Base-by-base conservation (phyloP, 2,329 filamentous ascomycete genomes). In the Colletotrichum eleusines region DNA sequence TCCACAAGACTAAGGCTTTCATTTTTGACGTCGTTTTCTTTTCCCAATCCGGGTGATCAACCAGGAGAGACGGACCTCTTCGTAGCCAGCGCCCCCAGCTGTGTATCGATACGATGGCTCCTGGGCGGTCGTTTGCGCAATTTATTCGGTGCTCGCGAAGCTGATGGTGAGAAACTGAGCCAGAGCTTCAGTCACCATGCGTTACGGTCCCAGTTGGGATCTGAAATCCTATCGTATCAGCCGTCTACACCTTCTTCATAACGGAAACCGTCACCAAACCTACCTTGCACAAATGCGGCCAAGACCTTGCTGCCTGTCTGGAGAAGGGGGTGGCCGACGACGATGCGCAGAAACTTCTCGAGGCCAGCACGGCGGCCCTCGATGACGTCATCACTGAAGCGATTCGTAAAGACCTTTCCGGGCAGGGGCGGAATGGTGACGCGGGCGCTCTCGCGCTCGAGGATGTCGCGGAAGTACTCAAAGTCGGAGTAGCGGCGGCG, bases 301-400 rank as follows among this genome's bases (percentile, higher is more conserved):
- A 99, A 83, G 69, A 99, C 96, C 84, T 98, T 97, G 82, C 94
- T 98, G 63, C 96, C 96, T 38, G 96, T 99, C 88, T 99, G 96
- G 83, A 99, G 83, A 77, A 99, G 86, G 76, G 96, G 96, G 81
- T 99, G 96, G 0, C 96, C 95, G 0, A 97, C 96, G 14, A 99
- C 96, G 79, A 98, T 98, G 88, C 96, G 95, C 79, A 99, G 83
- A 80, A 99, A 99, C 80, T 97, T 90, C 85, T 99, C 95, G 75
- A 99, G 85, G 1, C 96, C 96, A 76, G 95, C 93, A 74, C 95
- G 87, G 65, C 96, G 88, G 78, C 97, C 94, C 86, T 98, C 96
- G 80, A 99, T 99, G 77, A 99, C 95, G 80, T 97, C 95, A 84
- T 99, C 96, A 77, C 93, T 97, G 85, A 99, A 99, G 57, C 96